Evolutionary conservation across 176 grass and related monocot genomes (phyloP).

Genomic region (bread wheat (Triticum aestivum)): DNA sequence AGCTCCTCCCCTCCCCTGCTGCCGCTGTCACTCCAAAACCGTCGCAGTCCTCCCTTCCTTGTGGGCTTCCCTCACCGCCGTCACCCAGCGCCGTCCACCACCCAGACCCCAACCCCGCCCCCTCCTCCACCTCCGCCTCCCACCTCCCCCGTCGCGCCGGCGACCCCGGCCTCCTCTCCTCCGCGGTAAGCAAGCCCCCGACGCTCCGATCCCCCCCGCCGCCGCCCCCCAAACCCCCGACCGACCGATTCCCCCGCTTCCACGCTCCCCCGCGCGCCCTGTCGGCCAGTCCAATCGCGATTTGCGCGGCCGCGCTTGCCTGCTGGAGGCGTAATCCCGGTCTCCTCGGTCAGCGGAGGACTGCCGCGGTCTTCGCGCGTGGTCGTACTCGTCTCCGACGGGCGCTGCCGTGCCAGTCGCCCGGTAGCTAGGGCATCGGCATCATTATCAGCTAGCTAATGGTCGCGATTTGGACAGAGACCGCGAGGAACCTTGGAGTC

Average conservation of each 20-base stretch:
- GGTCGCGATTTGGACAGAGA: slow-evolving; percentile 16
- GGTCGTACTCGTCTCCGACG: not conserved
- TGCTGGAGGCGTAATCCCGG: not conserved
- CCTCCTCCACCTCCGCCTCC: not conserved
- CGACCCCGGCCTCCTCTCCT: slow-evolving; percentile 5
- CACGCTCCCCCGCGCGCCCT: not conserved
- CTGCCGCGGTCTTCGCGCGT: not conserved
- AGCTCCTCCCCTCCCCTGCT: not conserved
- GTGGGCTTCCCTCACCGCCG: slow-evolving; percentile 9
- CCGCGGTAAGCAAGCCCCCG: not conserved
- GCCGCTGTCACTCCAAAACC: not conserved
- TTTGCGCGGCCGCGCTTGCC: not conserved
- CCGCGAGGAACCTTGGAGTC: not conserved
- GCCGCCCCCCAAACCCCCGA: not conserved
- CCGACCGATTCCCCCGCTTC: not conserved
- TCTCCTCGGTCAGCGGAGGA: not conserved
- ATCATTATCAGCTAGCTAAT: not conserved
- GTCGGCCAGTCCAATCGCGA: not conserved
- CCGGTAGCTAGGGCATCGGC: not conserved
- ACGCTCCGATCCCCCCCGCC: not conserved
- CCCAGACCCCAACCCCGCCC: not conserved
- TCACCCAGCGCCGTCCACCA: not conserved
- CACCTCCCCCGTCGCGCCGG: not conserved
- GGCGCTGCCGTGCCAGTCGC: not conserved
- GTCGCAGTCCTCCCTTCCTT: not conserved